Conservation (phyloP, 2,329 filamentous ascomycete species). For the Colletotrichum tropicale region DNA sequence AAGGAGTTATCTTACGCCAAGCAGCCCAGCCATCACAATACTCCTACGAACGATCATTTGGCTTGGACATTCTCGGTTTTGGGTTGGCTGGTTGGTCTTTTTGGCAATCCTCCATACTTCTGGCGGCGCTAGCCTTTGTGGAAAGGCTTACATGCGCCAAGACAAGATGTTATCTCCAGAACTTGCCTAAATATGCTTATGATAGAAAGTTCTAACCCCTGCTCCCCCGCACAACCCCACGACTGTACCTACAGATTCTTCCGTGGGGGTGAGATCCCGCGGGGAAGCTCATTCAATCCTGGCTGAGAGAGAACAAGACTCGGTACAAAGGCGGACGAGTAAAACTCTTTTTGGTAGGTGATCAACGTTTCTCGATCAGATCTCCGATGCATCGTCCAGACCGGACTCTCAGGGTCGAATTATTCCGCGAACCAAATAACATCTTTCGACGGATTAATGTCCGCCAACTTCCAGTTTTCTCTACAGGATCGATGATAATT, state of each 20-base stretch:
- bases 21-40: not conserved
- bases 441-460: not conserved
- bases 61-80: not conserved
- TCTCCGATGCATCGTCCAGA: not conserved
- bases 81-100: not conserved
- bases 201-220: not conserved
- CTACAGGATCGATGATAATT: not conserved
- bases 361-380: not conserved
- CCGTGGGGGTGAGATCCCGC: not conserved
- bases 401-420: not conserved
- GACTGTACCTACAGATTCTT: not conserved
- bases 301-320: not conserved
- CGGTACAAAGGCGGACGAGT: not conserved
- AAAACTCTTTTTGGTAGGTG: accelerated
- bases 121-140: not conserved
- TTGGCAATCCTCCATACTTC: not conserved
- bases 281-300: not conserved
- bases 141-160: not conserved
- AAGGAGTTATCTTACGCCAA: not conserved
- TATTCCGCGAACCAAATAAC: not conserved
- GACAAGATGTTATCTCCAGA: not conserved
- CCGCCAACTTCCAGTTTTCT: not conserved
- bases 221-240: not conserved
- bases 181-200: not conserved
- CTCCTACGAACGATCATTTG: not conserved